Percentiles rank a stretch among this genome's conserved stretches.
Evolutionary conservation across 2,329 filamentous ascomycete species (phyloP).

Genomic region (Stagonosporopsis rhizophila): DNA sequence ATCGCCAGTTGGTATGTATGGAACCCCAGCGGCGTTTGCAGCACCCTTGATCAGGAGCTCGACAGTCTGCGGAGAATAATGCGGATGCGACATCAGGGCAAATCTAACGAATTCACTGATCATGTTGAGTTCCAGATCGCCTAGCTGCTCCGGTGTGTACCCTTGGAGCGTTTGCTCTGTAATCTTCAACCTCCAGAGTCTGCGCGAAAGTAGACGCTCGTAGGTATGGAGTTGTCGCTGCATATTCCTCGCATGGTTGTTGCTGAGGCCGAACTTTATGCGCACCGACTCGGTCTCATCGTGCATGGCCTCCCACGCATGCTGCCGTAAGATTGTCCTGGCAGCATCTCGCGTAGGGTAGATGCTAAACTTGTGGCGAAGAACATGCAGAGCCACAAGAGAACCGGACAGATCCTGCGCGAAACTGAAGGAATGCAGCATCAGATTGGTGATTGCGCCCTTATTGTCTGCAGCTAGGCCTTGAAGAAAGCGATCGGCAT

Average conservation of each 20-base stretch:
- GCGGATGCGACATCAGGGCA: slow-evolving; percentile 29
- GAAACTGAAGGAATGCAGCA: slow-evolving; percentile 48
- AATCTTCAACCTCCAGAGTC: slow-evolving; percentile 28
- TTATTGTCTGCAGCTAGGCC: slow-evolving; percentile 34
- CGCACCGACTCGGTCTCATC: slow-evolving; percentile 12
- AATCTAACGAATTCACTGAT: slow-evolving; percentile 45
- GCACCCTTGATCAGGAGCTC: slow-evolving; percentile 42
- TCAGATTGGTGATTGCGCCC: slow-evolving; percentile 33
- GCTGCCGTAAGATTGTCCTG: slow-evolving; percentile 35
- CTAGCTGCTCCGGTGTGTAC: slow-evolving; percentile 31
- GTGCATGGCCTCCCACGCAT: slow-evolving; percentile 39
- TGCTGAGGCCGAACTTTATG: slow-evolving; percentile 23
- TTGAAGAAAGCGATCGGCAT: slow-evolving; percentile 36
- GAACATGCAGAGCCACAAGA: slow-evolving; percentile 43
- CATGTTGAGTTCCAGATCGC: slow-evolving; percentile 35
- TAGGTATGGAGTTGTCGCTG: slow-evolving; percentile 21
- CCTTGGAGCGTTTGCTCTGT: slow-evolving; percentile 17
- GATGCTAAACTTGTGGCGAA: slow-evolving; percentile 36
- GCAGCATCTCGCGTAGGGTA: slow-evolving; percentile 32
- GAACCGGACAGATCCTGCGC: slow-evolving; percentile 43
- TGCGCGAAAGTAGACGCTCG: slow-evolving; percentile 25
- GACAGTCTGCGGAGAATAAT: slow-evolving; percentile 29
- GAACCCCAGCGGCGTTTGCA: slow-evolving; percentile 33
- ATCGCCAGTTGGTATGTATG: slow-evolving; percentile 40
- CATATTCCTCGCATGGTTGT: slow-evolving; percentile 24